A percentile compares a stretch with the other conserved stretches of the same genome.
phyloP scores from a whole-genome alignment of 2,329 filamentous ascomycete species.

The Fusarium siculi region DNA sequence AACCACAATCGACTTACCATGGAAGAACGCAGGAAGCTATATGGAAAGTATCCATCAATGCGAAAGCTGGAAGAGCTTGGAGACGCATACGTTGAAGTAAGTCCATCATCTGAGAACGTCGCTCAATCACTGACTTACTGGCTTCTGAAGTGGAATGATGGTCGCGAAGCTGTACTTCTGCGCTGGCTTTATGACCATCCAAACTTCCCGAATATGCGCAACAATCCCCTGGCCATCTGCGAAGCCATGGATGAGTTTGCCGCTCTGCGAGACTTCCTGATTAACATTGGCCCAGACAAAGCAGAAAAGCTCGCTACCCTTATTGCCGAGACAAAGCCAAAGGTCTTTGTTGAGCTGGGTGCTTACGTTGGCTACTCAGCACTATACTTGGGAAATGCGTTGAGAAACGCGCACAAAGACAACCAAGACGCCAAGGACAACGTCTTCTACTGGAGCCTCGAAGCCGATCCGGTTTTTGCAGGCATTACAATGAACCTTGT shows the following conservation, averaged over 20 bases:
- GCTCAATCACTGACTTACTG: too few species aligned
- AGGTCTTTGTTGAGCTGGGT: not conserved
- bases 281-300: not conserved
- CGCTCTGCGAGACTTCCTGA: not conserved
- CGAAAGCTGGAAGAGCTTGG: not conserved
- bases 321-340: not conserved
- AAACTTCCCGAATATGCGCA: not conserved
- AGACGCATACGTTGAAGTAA: not conserved
- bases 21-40: not conserved
- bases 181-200: not conserved
- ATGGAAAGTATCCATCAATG: not conserved
- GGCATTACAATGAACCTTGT: not conserved
- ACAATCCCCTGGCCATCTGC: not conserved
- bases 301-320: not conserved
- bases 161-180: not conserved
- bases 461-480: not conserved
- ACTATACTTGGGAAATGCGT: not conserved
- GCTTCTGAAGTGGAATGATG: not conserved
- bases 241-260: not conserved
- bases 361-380: not conserved
- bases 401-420: not conserved
- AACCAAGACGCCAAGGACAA: not conserved
- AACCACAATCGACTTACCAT: not conserved
- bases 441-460: not conserved
- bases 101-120: rapidly evolving